Conservation (phyloP, 2,329 filamentous ascomycete species). For the Beauveria caledonica region DNA sequence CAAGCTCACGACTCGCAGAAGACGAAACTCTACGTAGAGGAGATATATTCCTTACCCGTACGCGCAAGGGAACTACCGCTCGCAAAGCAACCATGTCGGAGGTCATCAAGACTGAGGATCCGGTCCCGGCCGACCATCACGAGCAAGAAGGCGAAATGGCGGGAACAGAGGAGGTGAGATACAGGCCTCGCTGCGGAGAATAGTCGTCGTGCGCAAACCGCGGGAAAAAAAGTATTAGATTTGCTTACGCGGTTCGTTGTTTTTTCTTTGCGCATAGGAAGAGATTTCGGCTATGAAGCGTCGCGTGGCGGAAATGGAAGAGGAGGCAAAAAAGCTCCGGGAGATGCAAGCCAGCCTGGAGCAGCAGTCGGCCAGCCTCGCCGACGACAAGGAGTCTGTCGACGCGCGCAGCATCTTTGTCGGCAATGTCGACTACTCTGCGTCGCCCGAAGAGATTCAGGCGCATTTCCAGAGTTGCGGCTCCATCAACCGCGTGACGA, state of each 20-base stretch:
- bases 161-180: slow-evolving; percentile 13
- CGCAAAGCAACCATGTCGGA: slow-evolving; percentile 10
- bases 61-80: neutral
- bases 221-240: neutral
- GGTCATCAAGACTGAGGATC: slow-evolving; percentile 10
- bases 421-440: slow-evolving; percentile 96
- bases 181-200: slow-evolving; percentile 2
- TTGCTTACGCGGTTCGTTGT: neutral
- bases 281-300: slow-evolving; percentile 84
- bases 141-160: slow-evolving; percentile 10
- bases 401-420: slow-evolving; percentile 96
- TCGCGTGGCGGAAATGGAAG: slow-evolving; percentile 83
- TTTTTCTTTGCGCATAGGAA: slow-evolving; percentile 39
- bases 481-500: slow-evolving; percentile 95
- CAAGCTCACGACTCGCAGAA: neutral
- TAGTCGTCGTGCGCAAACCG: neutral
- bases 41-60: neutral
- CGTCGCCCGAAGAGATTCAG: slow-evolving; percentile 95
- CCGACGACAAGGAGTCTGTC: slow-evolving; percentile 91
- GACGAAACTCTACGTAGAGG: neutral
- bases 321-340: slow-evolving; percentile 75
- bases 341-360: slow-evolving; percentile 85
- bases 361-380: slow-evolving; percentile 71
- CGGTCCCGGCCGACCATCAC: slow-evolving; percentile 9
- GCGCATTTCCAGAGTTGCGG: slow-evolving; percentile 96